Conservation (phyloP, 2,329 filamentous ascomycete species). For the Orbilia javanica region DNA sequence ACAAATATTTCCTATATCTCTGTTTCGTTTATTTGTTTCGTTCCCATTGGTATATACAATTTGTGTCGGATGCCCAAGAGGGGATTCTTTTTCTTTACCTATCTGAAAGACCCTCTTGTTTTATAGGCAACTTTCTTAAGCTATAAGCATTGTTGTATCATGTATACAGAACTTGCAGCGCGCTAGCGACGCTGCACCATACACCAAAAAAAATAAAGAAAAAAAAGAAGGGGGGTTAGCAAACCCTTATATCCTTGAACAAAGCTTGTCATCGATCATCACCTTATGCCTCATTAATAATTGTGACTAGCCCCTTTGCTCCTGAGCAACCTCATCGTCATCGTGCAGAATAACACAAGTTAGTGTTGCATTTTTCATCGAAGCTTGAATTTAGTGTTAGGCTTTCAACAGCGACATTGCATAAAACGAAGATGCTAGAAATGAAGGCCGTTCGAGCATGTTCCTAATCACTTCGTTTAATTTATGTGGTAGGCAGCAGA, state of each 20-base stretch:
- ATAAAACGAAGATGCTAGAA: no score
- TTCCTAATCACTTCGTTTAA: no score
- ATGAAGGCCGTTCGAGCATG: no score
- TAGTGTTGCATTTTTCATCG: conserved; percentile 57
- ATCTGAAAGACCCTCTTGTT: neutral
- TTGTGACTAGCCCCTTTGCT: neutral
- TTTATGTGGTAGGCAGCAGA: no score
- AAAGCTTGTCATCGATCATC: neutral
- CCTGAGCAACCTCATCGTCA: neutral
- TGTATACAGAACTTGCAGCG: conserved; percentile 1
- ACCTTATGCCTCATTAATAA: neutral
- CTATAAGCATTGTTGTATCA: conserved; percentile 9
- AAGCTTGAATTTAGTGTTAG: no score
- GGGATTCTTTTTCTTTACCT: conserved; percentile 6
- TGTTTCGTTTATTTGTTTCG: neutral
- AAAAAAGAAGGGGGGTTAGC: neutral
- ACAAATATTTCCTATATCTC: neutral
- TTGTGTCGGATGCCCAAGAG: conserved; percentile 23
- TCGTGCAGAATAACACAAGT: conserved; percentile 3
- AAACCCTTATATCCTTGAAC: neutral
- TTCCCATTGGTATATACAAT: neutral
- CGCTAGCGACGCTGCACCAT: neutral
- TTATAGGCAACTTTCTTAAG: neutral
- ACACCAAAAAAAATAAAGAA: neutral
- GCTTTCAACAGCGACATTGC: no score